These are phyloP conservation scores for Xylaria palmicola DNA, from an alignment of 495 filamentous ascomycete genomes.

Conservation along the genomic window DNA sequence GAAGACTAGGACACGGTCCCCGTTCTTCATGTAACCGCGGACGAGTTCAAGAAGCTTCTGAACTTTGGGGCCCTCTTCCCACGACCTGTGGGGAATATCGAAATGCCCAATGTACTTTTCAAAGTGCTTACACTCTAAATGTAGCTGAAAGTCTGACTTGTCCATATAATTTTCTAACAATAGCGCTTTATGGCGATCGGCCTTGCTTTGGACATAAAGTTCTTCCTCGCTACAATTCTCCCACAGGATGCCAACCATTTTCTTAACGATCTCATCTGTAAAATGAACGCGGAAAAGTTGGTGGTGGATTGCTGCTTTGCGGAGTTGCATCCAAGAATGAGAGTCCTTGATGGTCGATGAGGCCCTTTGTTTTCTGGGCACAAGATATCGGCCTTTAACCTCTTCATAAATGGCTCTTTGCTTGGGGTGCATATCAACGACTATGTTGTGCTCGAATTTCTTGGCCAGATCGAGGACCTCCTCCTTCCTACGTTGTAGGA, in stretches of 20 bases:
- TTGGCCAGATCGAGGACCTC: constrained; percentile 87
- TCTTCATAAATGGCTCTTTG: constrained; percentile 71
- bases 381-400: constrained; percentile 36
- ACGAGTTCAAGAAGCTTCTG: constrained; percentile 72
- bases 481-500: constrained; percentile 88
- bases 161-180: constrained; percentile 64
- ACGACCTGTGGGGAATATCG: constrained; percentile 69
- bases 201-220: constrained; percentile 47
- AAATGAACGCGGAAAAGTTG: constrained; percentile 82
- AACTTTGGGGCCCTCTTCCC: constrained; percentile 94
- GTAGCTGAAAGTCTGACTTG: constrained; percentile 74
- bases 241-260: constrained; percentile 75
- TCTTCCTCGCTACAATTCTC: constrained; percentile 47
- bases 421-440: constrained; percentile 68
- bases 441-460: constrained; percentile 76
- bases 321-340: constrained; percentile 89
- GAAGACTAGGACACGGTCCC: constrained; percentile 86
- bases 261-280: constrained; percentile 65
- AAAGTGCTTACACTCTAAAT: constrained; percentile 72
- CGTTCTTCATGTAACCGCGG: constrained; percentile 68
- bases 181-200: constrained; percentile 64
- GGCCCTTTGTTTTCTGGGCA: constrained; percentile 31
- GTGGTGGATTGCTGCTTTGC: constrained; percentile 91
- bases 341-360: constrained; percentile 32
- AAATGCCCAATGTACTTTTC: constrained; percentile 66